These are phyloP conservation scores for Malus hybrid DNA, from an alignment of 331 rosid species.

Conservation along the genomic window DNA sequence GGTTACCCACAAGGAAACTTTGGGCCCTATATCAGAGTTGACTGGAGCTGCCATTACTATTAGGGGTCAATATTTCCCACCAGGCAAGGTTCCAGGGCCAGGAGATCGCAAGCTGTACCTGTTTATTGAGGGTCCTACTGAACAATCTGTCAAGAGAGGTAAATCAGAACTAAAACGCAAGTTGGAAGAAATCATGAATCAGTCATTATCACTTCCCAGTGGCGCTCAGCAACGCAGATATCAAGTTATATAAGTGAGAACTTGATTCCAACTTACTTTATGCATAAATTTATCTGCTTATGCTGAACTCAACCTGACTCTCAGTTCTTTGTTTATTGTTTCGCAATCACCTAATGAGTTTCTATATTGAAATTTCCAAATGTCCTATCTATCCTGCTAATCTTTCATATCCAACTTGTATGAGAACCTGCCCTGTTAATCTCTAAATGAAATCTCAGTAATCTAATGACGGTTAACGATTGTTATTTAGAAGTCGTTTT, in stretches of 20 bases:
- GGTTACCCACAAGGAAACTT: slow-evolving; percentile 93
- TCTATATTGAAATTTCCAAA: neutral
- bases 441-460: no score
- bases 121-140: slow-evolving; percentile 90
- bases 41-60: slow-evolving; percentile 98
- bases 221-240: slow-evolving; percentile 91
- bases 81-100: slow-evolving; percentile 72
- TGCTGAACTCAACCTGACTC: neutral
- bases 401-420: neutral
- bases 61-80: slow-evolving; percentile 82
- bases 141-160: slow-evolving; percentile 85
- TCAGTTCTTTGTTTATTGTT: neutral
- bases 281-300: neutral
- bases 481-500: neutral
- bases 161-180: slow-evolving; percentile 82
- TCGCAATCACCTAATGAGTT: neutral
- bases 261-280: slow-evolving; percentile 5
- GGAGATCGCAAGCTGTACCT: slow-evolving; percentile 87
- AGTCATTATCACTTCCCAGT: slow-evolving; percentile 77
- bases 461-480: no score
- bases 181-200: slow-evolving; percentile 82
- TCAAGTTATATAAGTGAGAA: slow-evolving; percentile 59
- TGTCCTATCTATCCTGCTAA: neutral
- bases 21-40: slow-evolving; percentile 89
- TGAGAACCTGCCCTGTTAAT: no score